Conservation (phyloP, 2,329 filamentous ascomycete species). For the Coniochaeta pulveracea region DNA sequence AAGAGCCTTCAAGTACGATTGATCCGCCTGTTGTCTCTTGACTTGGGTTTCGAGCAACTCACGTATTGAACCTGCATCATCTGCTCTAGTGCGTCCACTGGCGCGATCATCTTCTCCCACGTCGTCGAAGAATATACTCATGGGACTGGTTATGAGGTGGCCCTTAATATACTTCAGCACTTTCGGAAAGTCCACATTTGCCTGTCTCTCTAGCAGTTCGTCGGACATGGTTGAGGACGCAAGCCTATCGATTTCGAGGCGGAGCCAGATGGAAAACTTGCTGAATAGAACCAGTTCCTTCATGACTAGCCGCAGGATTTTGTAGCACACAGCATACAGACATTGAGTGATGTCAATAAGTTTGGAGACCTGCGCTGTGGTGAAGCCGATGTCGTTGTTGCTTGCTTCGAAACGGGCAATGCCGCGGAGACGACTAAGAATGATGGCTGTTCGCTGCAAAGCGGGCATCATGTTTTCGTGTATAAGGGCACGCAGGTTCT, state of each 20-base stretch:
- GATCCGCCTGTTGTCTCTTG: slow-evolving; percentile 30
- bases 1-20: slow-evolving; percentile 36
- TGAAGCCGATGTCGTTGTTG: slow-evolving; percentile 55
- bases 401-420: slow-evolving; percentile 70
- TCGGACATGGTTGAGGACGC: slow-evolving; percentile 52
- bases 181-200: slow-evolving; percentile 59
- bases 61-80: slow-evolving; percentile 31
- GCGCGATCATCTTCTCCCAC: slow-evolving; percentile 38
- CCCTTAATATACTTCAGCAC: slow-evolving; percentile 69
- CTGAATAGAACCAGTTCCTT: slow-evolving; percentile 69
- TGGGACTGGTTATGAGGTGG: slow-evolving; percentile 53
- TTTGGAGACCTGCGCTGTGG: slow-evolving; percentile 48
- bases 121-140: slow-evolving; percentile 48
- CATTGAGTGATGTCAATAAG: slow-evolving; percentile 62
- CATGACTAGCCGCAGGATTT: slow-evolving; percentile 57
- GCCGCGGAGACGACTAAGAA: slow-evolving; percentile 73
- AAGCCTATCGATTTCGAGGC: slow-evolving; percentile 70
- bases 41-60: slow-evolving; percentile 38
- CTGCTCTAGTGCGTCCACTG: slow-evolving; percentile 29
- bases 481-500: slow-evolving; percentile 63
- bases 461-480: slow-evolving; percentile 86
- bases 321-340: slow-evolving; percentile 65
- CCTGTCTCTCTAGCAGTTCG: slow-evolving; percentile 69
- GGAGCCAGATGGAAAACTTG: slow-evolving; percentile 75
- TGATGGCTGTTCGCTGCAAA: slow-evolving; percentile 69